Evolutionary conservation across 257 asterid species (phyloP), one percentile per base, ranked within the genome.

Genomic region (Apocynum venetum): DNA sequence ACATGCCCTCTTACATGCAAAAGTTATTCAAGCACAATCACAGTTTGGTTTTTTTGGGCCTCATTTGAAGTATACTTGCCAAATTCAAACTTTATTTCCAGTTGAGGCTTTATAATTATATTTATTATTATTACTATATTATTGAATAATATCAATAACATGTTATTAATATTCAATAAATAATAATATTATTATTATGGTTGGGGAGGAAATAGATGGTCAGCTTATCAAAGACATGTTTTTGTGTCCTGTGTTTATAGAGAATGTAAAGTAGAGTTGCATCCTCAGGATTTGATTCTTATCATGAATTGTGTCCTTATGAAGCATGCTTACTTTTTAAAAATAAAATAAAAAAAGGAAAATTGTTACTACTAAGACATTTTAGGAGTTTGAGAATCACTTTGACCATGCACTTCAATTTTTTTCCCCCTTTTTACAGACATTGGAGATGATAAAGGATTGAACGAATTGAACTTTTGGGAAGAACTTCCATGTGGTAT

Each of bases 401-500:
- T 51, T 47, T 51, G n/a, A 20, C 36, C 51, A 65, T 20, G 41
- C 56, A 8, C 35, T 61, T 84, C 40, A 55, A 76, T 55, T 7
- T 61, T 72, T 38, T 77, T 9, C 55, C 6, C 4, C 5, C 63
- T 78, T 19, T 57, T 73, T 76, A 80, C 86, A 89, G 97, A 87
- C 67, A 48, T 59, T 70, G 83, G 75, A 67, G 87, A 87, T 70
- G 91, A 77, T 75, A 79, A 83, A 11, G 92, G 75, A 63, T 86
- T 59, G 68, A 80, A 75, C 77, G 88, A 83, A 72, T 72, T 69
- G 75, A 84, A 84, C 85, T 93, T 88, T 85, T 95, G 99, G 99
- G 96, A 90, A 86, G 99, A 95, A 85, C 92, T 95, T 74, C 82
- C 94, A n/a, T 95, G 99, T 85, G 98, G 98, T 56, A 86, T 95